Evolutionary conservation across 768 basidiomycete species (phyloP).

Genomic region (Phanerochaete carnosa): DNA sequence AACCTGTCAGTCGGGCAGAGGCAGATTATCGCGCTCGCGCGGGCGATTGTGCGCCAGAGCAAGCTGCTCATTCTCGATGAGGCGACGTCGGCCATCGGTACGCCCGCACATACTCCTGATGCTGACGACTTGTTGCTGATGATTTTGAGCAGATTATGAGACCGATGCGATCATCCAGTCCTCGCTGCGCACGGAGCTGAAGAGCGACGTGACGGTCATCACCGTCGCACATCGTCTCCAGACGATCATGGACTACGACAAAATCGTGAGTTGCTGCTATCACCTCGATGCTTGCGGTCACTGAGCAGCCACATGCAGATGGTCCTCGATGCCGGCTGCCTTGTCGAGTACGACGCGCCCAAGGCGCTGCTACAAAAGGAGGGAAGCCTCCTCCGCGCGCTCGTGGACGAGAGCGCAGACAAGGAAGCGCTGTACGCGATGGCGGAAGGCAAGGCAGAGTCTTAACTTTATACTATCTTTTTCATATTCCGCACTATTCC

Average conservation of each 20-base stretch:
- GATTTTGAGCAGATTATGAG: conserved; percentile 37
- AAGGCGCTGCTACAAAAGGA: conserved; percentile 36
- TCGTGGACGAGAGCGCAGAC: conserved; percentile 40
- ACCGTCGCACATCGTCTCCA: conserved; percentile 58
- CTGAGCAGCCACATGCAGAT: conserved; percentile 44
- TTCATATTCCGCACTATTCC: background rate
- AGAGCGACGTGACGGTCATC: conserved; percentile 44
- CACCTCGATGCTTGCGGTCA: conserved; percentile 35
- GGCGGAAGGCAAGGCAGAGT: background rate
- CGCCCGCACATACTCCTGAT: background rate
- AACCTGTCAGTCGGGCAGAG: conserved; percentile 54
- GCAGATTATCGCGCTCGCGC: conserved; percentile 60
- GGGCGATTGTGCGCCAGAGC: conserved; percentile 52
- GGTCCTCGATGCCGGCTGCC: conserved; percentile 38
- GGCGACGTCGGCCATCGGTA: conserved; percentile 46
- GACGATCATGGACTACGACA: conserved; percentile 61
- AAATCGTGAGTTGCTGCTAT: conserved; percentile 36
- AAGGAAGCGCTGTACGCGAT: conserved; percentile 28
- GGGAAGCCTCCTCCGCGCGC: conserved; percentile 29
- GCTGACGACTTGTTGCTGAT: background rate
- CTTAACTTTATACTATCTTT: background rate
- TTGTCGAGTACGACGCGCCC: conserved; percentile 51
- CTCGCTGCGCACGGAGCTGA: conserved; percentile 46
- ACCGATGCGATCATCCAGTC: conserved; percentile 57
- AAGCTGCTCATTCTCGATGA: conserved; percentile 36